Evolutionary conservation across 1,284 basidiomycete genomes (phyloP).

Genomic region (Cutaneotrichosporon mucoides): DNA sequence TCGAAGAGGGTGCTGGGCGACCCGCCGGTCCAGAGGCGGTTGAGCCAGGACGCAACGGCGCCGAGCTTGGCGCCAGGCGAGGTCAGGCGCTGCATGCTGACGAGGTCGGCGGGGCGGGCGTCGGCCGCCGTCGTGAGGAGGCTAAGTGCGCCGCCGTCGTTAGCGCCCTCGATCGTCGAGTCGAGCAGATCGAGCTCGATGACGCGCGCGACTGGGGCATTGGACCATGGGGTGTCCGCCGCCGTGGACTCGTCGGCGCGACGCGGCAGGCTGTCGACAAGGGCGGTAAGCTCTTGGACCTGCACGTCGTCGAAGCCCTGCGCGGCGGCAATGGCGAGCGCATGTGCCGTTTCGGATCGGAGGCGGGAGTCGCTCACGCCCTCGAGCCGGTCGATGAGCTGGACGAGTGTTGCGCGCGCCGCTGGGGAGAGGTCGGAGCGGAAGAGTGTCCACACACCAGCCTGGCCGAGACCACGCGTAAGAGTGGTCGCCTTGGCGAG

Average conservation of each 20-base stretch:
- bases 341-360: slow-evolving; percentile 19
- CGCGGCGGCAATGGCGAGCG: slow-evolving; percentile 9
- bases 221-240: slow-evolving; percentile 23
- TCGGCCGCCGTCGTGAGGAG: slow-evolving; percentile 15
- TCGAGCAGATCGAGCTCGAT: slow-evolving; percentile 25
- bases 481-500: slow-evolving; percentile 41
- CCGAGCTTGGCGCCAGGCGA: slow-evolving; percentile 8
- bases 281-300: slow-evolving; percentile 9
- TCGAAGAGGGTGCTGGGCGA: slow-evolving; percentile 32
- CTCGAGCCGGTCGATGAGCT: slow-evolving; percentile 6
- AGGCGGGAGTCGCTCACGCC: slow-evolving; percentile 11
- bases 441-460: slow-evolving; percentile 50
- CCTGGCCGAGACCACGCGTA: slow-evolving; percentile 49
- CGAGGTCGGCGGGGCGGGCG: slow-evolving; percentile 11
- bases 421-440: slow-evolving; percentile 17
- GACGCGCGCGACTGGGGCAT: slow-evolving; percentile 22
- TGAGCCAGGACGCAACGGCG: slow-evolving; percentile 24
- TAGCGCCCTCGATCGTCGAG: not conserved
- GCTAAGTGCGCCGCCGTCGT: slow-evolving; percentile 5
- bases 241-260: slow-evolving; percentile 11
- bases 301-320: slow-evolving; percentile 5
- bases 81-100: slow-evolving; percentile 8
- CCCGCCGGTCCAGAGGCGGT: slow-evolving; percentile 23
- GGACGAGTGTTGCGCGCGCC: slow-evolving; percentile 5
- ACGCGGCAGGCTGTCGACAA: slow-evolving; percentile 18